Percentiles rank a stretch among this genome's conserved stretches.
These are phyloP conservation scores for Suhomyces kilbournensis DNA, from an alignment of 805 yeast species.

Conservation along the genomic window DNA sequence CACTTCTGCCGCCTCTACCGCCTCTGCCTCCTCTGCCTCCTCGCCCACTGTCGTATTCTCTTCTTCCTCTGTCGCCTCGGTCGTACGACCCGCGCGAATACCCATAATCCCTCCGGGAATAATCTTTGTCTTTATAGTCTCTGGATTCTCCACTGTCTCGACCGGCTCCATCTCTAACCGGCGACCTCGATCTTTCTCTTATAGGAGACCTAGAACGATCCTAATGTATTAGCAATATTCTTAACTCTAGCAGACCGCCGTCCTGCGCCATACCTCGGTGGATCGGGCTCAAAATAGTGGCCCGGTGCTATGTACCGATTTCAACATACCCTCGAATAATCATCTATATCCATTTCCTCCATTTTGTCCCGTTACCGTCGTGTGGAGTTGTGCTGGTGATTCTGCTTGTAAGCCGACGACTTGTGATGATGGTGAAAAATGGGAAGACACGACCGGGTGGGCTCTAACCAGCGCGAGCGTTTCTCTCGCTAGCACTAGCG, in stretches of 20 bases:
- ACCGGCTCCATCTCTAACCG: slow-evolving; percentile 22
- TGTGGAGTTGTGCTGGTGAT: background rate
- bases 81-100: slow-evolving; percentile 12
- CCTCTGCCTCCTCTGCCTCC: slow-evolving; percentile 15
- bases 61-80: slow-evolving; percentile 8
- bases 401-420: background rate
- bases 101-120: slow-evolving; percentile 3
- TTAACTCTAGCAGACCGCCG: background rate
- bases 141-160: slow-evolving; percentile 3
- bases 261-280: background rate
- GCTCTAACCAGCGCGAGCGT: background rate
- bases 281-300: background rate
- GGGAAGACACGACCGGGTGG: slow-evolving; percentile 1
- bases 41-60: slow-evolving; percentile 17
- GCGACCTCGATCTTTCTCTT: slow-evolving; percentile 34
- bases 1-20: slow-evolving; percentile 18
- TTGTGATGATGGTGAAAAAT: background rate
- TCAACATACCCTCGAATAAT: slow-evolving; percentile 55
- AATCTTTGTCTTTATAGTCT: background rate
- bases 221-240: slow-evolving; percentile 11
- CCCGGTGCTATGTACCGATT: background rate
- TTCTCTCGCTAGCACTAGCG: background rate
- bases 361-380: slow-evolving; percentile 22
- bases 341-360: slow-evolving; percentile 66
- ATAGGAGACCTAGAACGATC: slow-evolving; percentile 28